Conservation (phyloP, 2,329 filamentous ascomycete genomes). For the Didymella sp. region DNA sequence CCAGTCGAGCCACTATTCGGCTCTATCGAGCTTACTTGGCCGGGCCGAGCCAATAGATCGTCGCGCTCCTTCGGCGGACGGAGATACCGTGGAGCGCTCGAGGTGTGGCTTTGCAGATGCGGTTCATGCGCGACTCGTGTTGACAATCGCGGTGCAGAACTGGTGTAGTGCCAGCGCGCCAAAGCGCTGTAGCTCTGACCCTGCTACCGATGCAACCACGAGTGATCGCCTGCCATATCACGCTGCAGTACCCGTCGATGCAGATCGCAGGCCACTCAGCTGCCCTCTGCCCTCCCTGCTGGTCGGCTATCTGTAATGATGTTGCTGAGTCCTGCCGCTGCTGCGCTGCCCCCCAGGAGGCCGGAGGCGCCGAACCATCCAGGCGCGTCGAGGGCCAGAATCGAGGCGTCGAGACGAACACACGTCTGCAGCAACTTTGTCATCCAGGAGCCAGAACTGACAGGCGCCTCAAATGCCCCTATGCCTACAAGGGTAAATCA, state of each 20-base stretch:
- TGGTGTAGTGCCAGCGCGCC: conserved; percentile 10
- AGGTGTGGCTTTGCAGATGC: conserved; percentile 24
- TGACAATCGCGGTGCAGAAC: conserved; percentile 13
- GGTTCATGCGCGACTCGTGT: conserved; percentile 17
- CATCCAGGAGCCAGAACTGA: conserved; percentile 24
- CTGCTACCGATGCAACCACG: conserved; percentile 14
- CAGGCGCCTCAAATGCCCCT: conserved; percentile 30
- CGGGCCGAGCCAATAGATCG: conserved; percentile 35
- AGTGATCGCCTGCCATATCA: conserved; percentile 5
- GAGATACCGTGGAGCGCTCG: conserved; percentile 16
- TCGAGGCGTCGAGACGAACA: conserved; percentile 7
- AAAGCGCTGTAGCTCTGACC: conserved; percentile 17
- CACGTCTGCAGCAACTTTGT: conserved; percentile 15
- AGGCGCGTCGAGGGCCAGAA: conserved; percentile 18
- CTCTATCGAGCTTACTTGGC: conserved; percentile 28
- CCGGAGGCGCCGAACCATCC: conserved; percentile 26
- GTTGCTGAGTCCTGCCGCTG: conserved; percentile 1
- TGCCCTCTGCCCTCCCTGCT: conserved; percentile 30
- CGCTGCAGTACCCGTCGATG: conserved; percentile 6
- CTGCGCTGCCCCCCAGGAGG: conserved; percentile 21
- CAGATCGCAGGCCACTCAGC: conserved; percentile 27
- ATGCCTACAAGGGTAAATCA: conserved; percentile 12
- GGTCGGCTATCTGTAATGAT: conserved; percentile 1
- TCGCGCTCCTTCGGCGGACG: conserved; percentile 18
- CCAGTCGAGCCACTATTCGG: conserved; percentile 41